phyloP scores from a whole-genome alignment of 2,329 filamentous ascomycete species.

The Penicillium occitanis region DNA sequence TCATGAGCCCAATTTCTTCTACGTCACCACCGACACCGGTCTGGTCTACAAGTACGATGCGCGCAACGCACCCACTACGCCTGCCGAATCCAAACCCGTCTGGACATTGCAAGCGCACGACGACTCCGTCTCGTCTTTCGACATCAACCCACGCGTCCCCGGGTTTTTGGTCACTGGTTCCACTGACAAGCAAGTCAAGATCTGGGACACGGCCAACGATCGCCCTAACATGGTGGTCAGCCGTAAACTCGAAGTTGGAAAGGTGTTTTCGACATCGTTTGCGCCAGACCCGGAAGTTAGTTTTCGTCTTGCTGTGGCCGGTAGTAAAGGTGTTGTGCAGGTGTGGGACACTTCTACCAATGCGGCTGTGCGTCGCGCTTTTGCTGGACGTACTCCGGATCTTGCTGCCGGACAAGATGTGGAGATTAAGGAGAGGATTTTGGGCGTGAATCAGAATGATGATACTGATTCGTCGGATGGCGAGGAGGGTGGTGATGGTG shows the following conservation, averaged over 20 bases:
- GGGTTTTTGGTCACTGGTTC: constrained; percentile 93
- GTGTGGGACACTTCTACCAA: constrained; percentile 98
- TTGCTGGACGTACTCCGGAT: constrained; percentile 68
- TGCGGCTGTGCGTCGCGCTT: constrained; percentile 76
- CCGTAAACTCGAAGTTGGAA: constrained; percentile 88
- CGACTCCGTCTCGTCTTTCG: constrained; percentile 85
- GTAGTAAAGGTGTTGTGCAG: constrained; percentile 88
- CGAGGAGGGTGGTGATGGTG: constrained; percentile 55
- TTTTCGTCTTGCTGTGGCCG: constrained; percentile 88
- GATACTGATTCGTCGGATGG: constrained; percentile 67
- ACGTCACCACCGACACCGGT: constrained; percentile 88
- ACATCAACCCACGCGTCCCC: constrained; percentile 84
- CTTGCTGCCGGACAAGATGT: constrained; percentile 53
- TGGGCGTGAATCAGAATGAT: constrained; percentile 63
- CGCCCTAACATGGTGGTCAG: constrained; percentile 89
- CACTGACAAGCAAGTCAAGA: constrained; percentile 90
- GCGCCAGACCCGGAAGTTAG: constrained; percentile 87
- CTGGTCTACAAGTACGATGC: constrained; percentile 90
- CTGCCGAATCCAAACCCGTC: constrained; percentile 74
- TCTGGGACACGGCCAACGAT: constrained; percentile 83
- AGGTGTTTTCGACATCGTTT: constrained; percentile 88
- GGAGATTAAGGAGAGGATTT: constrained; percentile 68
- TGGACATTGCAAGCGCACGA: constrained; percentile 98
- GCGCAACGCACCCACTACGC: constrained; percentile 70
- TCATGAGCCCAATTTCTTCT: constrained; percentile 91